phyloP scores from a whole-genome alignment of 1,284 basidiomycete genomes.

The Ganoderma leucocontextum region DNA sequence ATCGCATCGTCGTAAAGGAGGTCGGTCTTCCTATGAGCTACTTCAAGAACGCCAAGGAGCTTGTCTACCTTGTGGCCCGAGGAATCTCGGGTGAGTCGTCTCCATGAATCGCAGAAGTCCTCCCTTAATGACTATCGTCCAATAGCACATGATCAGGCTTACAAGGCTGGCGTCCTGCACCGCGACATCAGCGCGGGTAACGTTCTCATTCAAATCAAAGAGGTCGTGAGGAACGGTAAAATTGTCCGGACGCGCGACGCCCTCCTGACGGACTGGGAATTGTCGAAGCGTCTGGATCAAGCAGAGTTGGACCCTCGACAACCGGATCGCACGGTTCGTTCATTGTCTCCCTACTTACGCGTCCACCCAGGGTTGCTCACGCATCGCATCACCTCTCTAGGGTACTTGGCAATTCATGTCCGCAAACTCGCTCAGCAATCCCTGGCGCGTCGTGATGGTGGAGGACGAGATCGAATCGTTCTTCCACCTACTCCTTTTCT shows the following conservation, averaged over 20 bases:
- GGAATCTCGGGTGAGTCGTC: background rate
- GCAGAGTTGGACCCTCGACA: too few relatives aligned
- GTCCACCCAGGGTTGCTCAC: background rate
- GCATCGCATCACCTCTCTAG: background rate
- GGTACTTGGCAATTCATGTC: conserved; percentile 30
- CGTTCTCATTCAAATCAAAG: conserved; percentile 5
- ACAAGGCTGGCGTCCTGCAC: conserved; percentile 15
- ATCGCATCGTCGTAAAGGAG: conserved; percentile 31
- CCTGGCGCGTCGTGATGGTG: background rate
- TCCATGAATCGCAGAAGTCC: background rate
- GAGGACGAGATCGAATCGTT: conserved; percentile 29
- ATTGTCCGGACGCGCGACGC: background rate
- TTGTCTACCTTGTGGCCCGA: background rate
- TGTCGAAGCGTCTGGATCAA: conserved; percentile 14
- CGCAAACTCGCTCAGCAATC: conserved; percentile 7
- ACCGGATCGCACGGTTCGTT: too few relatives aligned
- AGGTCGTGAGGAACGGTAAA: background rate
- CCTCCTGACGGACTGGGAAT: conserved; percentile 26
- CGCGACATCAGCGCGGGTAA: conserved; percentile 25
- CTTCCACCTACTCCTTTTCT: conserved; percentile 24
- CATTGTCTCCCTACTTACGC: too few relatives aligned
- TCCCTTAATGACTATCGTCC: background rate
- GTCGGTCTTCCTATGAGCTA: conserved; percentile 22
- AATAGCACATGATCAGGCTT: conserved; percentile 19
- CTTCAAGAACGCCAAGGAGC: conserved; percentile 7